These are phyloP conservation scores for Bipolaris zeicola DNA, from an alignment of 2,329 filamentous ascomycete species.

Conservation along the genomic window DNA sequence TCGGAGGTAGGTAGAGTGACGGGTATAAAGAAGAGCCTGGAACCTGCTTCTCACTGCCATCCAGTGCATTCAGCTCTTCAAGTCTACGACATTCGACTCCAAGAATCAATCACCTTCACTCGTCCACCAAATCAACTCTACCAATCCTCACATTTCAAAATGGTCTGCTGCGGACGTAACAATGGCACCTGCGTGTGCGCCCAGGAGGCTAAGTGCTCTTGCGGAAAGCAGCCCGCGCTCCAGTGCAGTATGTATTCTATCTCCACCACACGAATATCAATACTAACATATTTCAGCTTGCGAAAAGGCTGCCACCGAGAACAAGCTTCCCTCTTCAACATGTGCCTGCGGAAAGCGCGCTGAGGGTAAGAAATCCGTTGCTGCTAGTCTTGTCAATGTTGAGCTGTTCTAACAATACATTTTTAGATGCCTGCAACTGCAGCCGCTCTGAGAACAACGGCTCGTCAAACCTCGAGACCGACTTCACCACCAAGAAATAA, in stretches of 20 bases:
- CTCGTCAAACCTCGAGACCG: slow-evolving; percentile 72
- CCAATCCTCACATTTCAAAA: slow-evolving; percentile 33
- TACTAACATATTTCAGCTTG: slow-evolving; percentile 58
- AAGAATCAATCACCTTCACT: not conserved
- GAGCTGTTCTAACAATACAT: slow-evolving; percentile 4
- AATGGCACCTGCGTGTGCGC: slow-evolving; percentile 63
- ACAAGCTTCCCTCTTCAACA: slow-evolving; percentile 68
- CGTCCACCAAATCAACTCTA: slow-evolving; percentile 13
- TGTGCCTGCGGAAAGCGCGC: slow-evolving; percentile 81
- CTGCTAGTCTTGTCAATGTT: not conserved
- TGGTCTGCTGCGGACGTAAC: slow-evolving; percentile 65
- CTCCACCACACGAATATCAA: slow-evolving; percentile 6
- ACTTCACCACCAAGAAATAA: slow-evolving; percentile 76
- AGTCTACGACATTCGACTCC: slow-evolving; percentile 3
- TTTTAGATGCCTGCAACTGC: slow-evolving; percentile 70
- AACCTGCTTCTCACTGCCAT: slow-evolving; percentile 11
- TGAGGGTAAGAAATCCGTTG: slow-evolving; percentile 59
- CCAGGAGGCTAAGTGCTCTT: slow-evolving; percentile 74
- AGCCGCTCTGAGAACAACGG: slow-evolving; percentile 71
- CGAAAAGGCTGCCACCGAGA: slow-evolving; percentile 76
- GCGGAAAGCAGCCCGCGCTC: slow-evolving; percentile 84
- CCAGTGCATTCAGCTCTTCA: slow-evolving; percentile 9
- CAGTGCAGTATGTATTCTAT: slow-evolving; percentile 65
- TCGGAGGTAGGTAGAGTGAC: slow-evolving; percentile 9
- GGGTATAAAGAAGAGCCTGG: slow-evolving; percentile 28